These are phyloP conservation scores for Eucalyptus urophylla DNA, from an alignment of 345 rosid species.

Conservation along the genomic window DNA sequence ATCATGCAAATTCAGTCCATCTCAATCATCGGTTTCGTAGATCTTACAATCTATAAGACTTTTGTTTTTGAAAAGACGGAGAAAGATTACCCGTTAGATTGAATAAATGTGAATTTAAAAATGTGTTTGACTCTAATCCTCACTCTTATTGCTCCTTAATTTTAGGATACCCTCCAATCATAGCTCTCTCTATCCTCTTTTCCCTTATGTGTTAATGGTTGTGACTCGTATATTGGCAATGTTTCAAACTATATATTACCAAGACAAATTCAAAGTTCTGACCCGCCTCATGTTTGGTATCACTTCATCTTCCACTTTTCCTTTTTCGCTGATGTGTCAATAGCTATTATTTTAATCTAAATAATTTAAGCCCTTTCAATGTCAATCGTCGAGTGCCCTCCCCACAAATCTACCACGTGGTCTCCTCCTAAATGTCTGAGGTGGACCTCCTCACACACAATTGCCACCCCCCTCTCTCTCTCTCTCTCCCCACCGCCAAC, in stretches of 20 bases:
- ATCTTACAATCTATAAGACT: neutral
- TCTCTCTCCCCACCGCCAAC: neutral
- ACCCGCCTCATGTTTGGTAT: neutral
- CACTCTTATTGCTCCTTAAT: neutral
- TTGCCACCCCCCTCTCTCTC: slow-evolving; percentile 4
- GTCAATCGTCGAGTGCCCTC: slow-evolving; percentile 8
- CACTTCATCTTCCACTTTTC: neutral
- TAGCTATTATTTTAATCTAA: neutral
- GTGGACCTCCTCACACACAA: slow-evolving; percentile 17
- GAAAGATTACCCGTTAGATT: neutral
- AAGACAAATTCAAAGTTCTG: neutral
- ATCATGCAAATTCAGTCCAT: neutral
- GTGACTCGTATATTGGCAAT: neutral
- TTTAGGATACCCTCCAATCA: slow-evolving; percentile 3
- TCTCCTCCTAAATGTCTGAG: slow-evolving; percentile 13
- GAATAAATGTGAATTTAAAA: neutral
- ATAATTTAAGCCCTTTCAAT: neutral
- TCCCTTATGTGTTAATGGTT: neutral
- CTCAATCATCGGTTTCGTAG: neutral
- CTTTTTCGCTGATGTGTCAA: neutral
- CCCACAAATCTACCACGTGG: slow-evolving; percentile 29
- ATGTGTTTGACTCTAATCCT: neutral
- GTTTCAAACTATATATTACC: neutral
- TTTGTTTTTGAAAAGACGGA: neutral
- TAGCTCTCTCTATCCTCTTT: neutral